Base-by-base conservation (phyloP, 2,329 filamentous ascomycete species). In the Cladosporium sp. region DNA sequence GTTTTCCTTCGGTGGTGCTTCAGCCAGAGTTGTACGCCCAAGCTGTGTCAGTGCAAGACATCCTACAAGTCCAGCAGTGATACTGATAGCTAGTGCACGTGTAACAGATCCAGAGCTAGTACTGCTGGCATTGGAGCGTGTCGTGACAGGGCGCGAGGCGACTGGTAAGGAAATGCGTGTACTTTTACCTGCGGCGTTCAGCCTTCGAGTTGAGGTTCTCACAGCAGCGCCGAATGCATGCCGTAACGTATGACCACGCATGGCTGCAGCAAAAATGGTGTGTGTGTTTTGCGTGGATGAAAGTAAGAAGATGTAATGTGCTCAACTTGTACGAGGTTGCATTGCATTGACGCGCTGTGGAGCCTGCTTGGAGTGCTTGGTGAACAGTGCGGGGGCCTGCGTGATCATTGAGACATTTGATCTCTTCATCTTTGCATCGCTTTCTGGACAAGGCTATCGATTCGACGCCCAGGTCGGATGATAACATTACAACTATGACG, bases 161-260 rank as follows among this genome's bases (percentile, higher is more conserved):
- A 35, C 24, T 7, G 47, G 47, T 20, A 50, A 50, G 17, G 47
- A 50, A 50, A 50, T 34, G 47, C 47, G 47, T 37, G 47, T 37
- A 37, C 34, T 37, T 34, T 17, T 50, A 50, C 47, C 47, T 50
- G 47, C 28, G 34, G 20, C 24, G 28, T 24, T 32, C 19, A 37
- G 19, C 22, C 34, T 50, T 8, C 47, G 34, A 5, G 32, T 37
- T 2, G 34, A 36, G 3, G 17, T 24, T n/a, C 34, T 50, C 47
- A 6, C 47, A 20, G 34, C 20, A 32, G 47, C 47, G 15, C 34
- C 17, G 13, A 37, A 12, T 22, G 47, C 47, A 12, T 37, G 34
- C 10, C 47, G 13, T 13, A 37, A 13, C 7, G 34, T 20, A n/a
- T 19, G 19, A 15, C 34, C 47, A 24, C 34, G 47, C 47, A 50